Evolutionary conservation across 1,139 yeast genomes (phyloP), one percentile per base, ranked within the genome.

Genomic region (Meyerozyma elateridarum): DNA sequence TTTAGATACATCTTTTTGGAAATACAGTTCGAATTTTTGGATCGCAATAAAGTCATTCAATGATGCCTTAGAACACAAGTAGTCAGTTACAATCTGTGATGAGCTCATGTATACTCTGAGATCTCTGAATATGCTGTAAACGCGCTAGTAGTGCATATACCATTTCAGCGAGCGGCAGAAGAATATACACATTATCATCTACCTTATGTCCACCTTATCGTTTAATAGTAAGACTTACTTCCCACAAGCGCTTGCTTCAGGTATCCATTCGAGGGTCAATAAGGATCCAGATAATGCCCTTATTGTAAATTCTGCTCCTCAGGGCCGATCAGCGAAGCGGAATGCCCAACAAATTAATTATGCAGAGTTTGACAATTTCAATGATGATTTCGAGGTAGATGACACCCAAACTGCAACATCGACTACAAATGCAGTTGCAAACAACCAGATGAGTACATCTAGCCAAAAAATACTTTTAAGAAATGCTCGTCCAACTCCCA

Each of bases 221-320:
- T 24, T 14, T 15, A 24, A 12, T 9, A 34, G 20, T 22, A 48
- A 46, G 13, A 38, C 57, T 4, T 59, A 71, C 32, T 61, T 70
- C 25, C 91, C 94, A 1, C 95, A 85, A 59, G 94, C 88, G 0
- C 64, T 80, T 36, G 66, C 83, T 13, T 77, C 91, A 1, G 83
- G 87, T 20, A 73, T 82, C 41, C 68, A 78, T 28, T 74, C 83
- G 33, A 67, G 94, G 40, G 63, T 83, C 20, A 66, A 77, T 32
- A 72, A 78, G 38, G 82, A 76, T 33, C 78, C 78, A 8, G 81
- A 89, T 9, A 64, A 63, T 37, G 59, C 71, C 0, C 61, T 88
- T 27, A 73, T 82, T 40, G 70, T 82, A 25, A 64, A 57, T 30
- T 73, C 87, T 3, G 81, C 84, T 4, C 87, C 89, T 3, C 79